Conservation (phyloP, 2,329 filamentous ascomycete genomes). For the Cytospora mali region DNA sequence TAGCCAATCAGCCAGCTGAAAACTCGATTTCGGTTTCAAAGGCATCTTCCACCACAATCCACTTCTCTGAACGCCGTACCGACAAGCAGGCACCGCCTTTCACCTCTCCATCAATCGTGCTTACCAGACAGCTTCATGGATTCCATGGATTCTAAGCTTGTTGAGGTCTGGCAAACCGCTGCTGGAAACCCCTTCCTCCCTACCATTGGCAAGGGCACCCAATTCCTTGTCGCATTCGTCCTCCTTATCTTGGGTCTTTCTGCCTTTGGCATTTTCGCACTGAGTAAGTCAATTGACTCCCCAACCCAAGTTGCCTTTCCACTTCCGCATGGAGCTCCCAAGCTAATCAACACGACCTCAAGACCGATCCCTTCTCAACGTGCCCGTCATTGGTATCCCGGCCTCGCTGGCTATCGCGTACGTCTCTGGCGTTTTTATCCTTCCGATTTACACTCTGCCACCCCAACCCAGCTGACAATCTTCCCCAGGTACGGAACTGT, state of each 20-base stretch:
- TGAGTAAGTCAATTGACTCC: conserved; percentile 65
- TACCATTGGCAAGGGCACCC: conserved; percentile 75
- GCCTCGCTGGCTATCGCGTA: conserved; percentile 91
- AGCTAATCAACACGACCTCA: conserved; percentile 34
- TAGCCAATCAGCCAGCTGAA: not conserved
- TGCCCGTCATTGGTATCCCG: conserved; percentile 79
- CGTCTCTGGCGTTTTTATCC: conserved; percentile 39
- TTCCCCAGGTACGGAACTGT: conserved; percentile 82
- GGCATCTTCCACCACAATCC: not conserved
- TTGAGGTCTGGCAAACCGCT: conserved; percentile 92
- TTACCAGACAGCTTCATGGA: not conserved
- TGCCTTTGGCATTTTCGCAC: conserved; percentile 77
- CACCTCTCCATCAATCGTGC: not conserved
- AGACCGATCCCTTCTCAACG: conserved; percentile 82
- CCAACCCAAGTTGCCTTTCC: not conserved
- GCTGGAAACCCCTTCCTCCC: conserved; percentile 83
- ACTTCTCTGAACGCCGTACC: not conserved
- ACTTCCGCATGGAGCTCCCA: no score
- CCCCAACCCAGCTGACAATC: conserved; percentile 21
- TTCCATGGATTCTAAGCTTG: conserved; percentile 76
- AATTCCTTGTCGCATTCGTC: conserved; percentile 79
- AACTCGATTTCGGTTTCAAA: not conserved
- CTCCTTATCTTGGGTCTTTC: conserved; percentile 73
- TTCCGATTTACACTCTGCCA: not conserved
- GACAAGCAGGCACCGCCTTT: not conserved